Conservation (phyloP, 2,329 filamentous ascomycete genomes). For the Apiospora hydei region DNA sequence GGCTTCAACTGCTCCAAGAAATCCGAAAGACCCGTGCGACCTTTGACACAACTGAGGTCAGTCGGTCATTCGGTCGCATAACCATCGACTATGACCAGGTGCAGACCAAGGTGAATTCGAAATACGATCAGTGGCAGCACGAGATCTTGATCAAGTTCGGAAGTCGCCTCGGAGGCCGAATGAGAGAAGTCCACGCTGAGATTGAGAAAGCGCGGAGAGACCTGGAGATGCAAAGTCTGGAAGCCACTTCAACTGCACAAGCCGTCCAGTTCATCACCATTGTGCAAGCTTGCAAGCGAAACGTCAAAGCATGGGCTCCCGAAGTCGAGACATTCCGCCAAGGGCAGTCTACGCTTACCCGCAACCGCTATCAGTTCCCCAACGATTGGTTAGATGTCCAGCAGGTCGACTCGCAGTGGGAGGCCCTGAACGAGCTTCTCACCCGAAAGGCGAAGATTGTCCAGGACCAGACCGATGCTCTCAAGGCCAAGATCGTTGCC, state of each 20-base stretch:
- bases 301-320: constrained; percentile 91
- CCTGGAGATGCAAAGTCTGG: constrained; percentile 89
- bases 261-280: constrained; percentile 98
- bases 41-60: constrained; percentile 96
- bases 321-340: constrained; percentile 97
- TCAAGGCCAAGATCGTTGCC: constrained; percentile 92
- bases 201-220: constrained; percentile 90
- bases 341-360: constrained; percentile 88
- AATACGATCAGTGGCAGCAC: constrained; percentile 99
- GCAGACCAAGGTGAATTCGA: constrained; percentile 97
- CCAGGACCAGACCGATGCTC: constrained; percentile 92
- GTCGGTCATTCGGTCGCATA: constrained; percentile 89
- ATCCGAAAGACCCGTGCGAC: constrained; percentile 94
- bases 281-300: constrained; percentile 94
- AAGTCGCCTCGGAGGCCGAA: constrained; percentile 83
- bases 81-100: constrained; percentile 98
- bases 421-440: constrained; percentile 89
- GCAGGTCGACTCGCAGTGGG: constrained; percentile 96
- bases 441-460: constrained; percentile 94
- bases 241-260: constrained; percentile 93
- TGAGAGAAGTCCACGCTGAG: constrained; percentile 91
- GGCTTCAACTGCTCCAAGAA: constrained; percentile 95
- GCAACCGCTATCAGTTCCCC: constrained; percentile 93
- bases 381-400: constrained; percentile 95
- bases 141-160: constrained; percentile 96